These are phyloP conservation scores for Sophora flavescens DNA, from an alignment of 306 rosid species.

Conservation along the genomic window DNA sequence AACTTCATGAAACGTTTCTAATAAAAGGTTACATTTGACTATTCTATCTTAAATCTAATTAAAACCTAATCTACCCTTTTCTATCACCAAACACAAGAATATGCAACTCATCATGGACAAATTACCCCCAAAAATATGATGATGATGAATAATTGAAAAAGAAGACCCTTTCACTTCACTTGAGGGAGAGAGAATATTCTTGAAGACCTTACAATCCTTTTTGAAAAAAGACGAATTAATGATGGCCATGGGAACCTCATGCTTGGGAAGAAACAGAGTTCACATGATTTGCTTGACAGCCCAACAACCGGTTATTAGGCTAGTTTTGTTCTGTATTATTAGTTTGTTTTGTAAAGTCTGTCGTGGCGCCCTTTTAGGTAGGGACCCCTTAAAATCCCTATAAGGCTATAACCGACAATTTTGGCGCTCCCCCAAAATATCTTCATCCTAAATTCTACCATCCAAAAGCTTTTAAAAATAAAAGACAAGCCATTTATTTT, in stretches of 20 bases:
- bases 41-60: conserved; percentile 36
- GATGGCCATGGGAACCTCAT: conserved; percentile 44
- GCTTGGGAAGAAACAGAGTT: conserved; percentile 44
- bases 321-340: conserved; percentile 32
- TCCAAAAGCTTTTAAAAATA: neutral
- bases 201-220: conserved; percentile 4
- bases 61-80: conserved; percentile 29
- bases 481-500: neutral
- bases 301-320: conserved; percentile 41
- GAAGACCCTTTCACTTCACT: too few species aligned
- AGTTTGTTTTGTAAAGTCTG: conserved; percentile 14
- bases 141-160: too few species aligned
- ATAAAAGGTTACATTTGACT: conserved; percentile 37
- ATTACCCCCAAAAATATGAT: neutral
- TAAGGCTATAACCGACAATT: conserved; percentile 50
- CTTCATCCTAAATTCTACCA: neutral
- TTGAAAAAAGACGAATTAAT: neutral
- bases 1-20: conserved; percentile 11
- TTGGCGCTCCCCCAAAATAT: conserved; percentile 36
- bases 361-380: conserved; percentile 21
- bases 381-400: conserved; percentile 22
- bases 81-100: conserved; percentile 13
- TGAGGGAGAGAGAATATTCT: conserved; percentile 30
- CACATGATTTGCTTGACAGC: conserved; percentile 56
- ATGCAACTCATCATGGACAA: neutral